phyloP scores from a whole-genome alignment of 768 basidiomycete genomes.

The Termitomyces sp. region DNA sequence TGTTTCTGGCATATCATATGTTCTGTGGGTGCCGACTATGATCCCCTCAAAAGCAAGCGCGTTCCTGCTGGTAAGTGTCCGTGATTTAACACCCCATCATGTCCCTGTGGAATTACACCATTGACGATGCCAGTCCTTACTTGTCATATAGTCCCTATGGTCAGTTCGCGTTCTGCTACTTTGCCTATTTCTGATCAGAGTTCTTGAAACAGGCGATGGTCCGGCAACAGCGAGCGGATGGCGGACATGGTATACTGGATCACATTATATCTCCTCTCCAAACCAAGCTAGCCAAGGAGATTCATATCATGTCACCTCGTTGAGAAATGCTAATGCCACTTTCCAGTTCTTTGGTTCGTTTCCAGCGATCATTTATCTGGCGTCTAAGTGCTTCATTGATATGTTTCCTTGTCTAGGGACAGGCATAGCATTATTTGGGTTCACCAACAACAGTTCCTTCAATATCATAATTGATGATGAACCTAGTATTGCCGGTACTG shows the following conservation, averaged over 20 bases:
- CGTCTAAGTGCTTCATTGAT: neutral
- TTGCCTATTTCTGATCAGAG: neutral
- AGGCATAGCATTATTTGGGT: conserved; percentile 10
- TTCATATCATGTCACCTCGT: conserved; percentile 15
- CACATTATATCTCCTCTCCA: conserved; percentile 4
- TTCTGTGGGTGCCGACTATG: neutral
- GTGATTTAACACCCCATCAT: conserved; percentile 12
- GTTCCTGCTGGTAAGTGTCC: conserved; percentile 2
- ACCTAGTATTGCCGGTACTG: neutral
- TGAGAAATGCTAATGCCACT: conserved; percentile 10
- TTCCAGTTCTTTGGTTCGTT: conserved; percentile 16
- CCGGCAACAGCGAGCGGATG: conserved; percentile 4
- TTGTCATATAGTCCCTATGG: conserved; percentile 14
- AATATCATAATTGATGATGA: conserved; percentile 14
- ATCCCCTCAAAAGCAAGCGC: neutral
- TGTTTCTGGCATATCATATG: conserved; percentile 6
- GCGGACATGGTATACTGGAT: conserved; percentile 13
- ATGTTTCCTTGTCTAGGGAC: conserved; percentile 3
- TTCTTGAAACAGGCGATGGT: conserved; percentile 6
- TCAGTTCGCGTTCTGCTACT: neutral
- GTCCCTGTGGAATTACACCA: conserved; percentile 18
- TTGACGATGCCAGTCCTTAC: conserved; percentile 17
- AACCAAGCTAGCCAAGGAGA: conserved; percentile 10
- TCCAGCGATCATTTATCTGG: neutral
- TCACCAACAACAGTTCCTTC: conserved; percentile 13